Conservation (phyloP, 1,139 yeast genomes). For the Lodderomyces oxycetoniae region DNA sequence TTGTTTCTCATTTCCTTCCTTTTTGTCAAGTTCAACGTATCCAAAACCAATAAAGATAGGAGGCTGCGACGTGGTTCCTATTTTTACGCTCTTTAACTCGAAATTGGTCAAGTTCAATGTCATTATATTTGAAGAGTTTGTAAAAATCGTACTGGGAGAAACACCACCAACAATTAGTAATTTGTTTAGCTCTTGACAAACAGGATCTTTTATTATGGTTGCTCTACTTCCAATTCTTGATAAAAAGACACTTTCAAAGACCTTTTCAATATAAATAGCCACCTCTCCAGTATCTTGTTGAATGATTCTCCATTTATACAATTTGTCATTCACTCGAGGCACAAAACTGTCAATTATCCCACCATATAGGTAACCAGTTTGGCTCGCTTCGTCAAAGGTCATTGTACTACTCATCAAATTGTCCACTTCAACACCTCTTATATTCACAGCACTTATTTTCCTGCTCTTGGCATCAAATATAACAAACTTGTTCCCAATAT, state of each 20-base stretch:
- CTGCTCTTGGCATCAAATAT: slow-evolving; percentile 19
- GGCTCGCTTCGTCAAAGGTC: slow-evolving; percentile 23
- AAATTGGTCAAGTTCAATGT: slow-evolving; percentile 17
- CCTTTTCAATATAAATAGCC: not conserved
- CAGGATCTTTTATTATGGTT: slow-evolving; percentile 17
- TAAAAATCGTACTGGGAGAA: slow-evolving; percentile 35
- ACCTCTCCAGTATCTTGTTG: slow-evolving; percentile 6
- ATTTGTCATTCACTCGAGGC: slow-evolving; percentile 30
- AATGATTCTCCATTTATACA: slow-evolving; percentile 27
- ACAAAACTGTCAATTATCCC: slow-evolving; percentile 40
- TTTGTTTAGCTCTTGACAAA: slow-evolving; percentile 14
- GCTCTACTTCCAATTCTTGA: slow-evolving; percentile 47
- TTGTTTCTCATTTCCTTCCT: slow-evolving; percentile 7
- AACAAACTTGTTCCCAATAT: slow-evolving; percentile 16
- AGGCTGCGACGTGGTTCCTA: slow-evolving; percentile 36
- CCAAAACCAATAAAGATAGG: slow-evolving; percentile 64
- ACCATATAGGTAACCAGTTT: slow-evolving; percentile 48
- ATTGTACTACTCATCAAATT: slow-evolving; percentile 30
- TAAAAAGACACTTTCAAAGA: slow-evolving; percentile 12
- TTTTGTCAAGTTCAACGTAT: slow-evolving; percentile 21
- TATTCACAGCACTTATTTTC: slow-evolving; percentile 13
- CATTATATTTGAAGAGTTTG: slow-evolving; percentile 20
- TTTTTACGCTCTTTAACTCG: slow-evolving; percentile 20
- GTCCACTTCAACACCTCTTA: slow-evolving; percentile 9
- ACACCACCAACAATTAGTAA: slow-evolving; percentile 61